Base-by-base conservation (phyloP, 1,139 yeast species). In the Sugiyamaella pinicola region DNA sequence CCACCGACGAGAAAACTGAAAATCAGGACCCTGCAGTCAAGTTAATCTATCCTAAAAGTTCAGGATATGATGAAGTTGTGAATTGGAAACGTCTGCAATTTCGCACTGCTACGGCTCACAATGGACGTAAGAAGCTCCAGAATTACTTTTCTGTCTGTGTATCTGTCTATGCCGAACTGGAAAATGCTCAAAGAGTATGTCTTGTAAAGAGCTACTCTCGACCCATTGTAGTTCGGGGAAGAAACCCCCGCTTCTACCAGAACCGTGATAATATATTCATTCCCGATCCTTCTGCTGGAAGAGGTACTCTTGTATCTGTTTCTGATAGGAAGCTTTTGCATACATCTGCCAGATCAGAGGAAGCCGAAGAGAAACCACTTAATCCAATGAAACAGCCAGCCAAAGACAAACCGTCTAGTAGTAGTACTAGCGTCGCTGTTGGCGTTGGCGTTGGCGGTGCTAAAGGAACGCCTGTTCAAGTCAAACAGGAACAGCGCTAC, bases 161-260 rank as follows among this genome's bases (percentile, higher is more conserved):
- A 10, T 70, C 74, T 49, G 68, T 81, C 17, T 74, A 74, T 53
- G 73, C 67, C n/a, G 69, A 62, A 41, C 61, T 69, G 43, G 67
- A 62, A 38, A 64, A 65, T 51, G 64, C 64, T 33, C 61, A 58
- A 57, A 62, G 63, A 43, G 65, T 62, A 51, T 61, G 64, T 35
- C 58, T 64, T 37, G 58, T 58, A 28, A 63, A 55, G 3, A 58
- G 72, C 15, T 60, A 62, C 46, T 70, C 76, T 1, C 61, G 75
- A 31, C 85, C 85, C 1, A 79, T 83, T 4, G 80, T 82, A 29
- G 87, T 83, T 2, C 69, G 88, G 56, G 88, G 87, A 2, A 69
- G 87, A 55, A 83, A 83, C 60, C 87, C 88, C 2, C 74, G 82
- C 24, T 83, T 83, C 60, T 83, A 83, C 61, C 75, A 78, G 24